Conservation (phyloP, 1,284 basidiomycete genomes). For the Papiliotrema fonsecae region DNA sequence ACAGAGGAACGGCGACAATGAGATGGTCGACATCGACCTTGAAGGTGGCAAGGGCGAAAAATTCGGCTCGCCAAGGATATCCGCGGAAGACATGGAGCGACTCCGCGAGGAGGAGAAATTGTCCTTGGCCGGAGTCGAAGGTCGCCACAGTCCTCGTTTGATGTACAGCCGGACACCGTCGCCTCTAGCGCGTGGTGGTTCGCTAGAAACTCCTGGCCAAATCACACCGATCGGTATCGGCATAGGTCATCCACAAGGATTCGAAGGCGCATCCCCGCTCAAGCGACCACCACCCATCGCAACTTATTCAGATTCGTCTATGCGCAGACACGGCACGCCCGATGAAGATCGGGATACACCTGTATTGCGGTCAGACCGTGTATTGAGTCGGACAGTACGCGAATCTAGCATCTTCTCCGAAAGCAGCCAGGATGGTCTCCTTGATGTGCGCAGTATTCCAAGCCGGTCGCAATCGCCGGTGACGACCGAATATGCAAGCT, state of each 20-base stretch:
- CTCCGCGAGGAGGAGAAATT: slow-evolving; percentile 35
- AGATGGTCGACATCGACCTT: slow-evolving; percentile 49
- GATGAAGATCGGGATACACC: slow-evolving; percentile 21
- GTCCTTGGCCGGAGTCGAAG: slow-evolving; percentile 29
- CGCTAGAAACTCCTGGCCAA: slow-evolving; percentile 12
- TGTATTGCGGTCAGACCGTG: slow-evolving; percentile 7
- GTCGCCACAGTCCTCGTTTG: slow-evolving; percentile 19
- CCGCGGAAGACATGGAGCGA: slow-evolving; percentile 21
- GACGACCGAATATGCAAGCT: not conserved
- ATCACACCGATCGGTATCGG: slow-evolving; percentile 9
- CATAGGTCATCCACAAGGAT: not conserved
- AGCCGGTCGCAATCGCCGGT: not conserved
- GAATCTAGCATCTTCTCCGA: slow-evolving; percentile 22
- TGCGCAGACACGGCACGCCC: slow-evolving; percentile 4
- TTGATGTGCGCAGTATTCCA: slow-evolving; percentile 10
- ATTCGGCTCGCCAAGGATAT: slow-evolving; percentile 35
- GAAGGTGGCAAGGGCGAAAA: slow-evolving; percentile 41
- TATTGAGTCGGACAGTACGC: slow-evolving; percentile 10
- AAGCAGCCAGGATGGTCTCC: slow-evolving; percentile 23
- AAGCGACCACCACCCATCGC: slow-evolving; percentile 28
- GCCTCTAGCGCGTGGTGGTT: slow-evolving; percentile 20
- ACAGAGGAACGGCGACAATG: slow-evolving; percentile 20
- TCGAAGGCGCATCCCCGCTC: slow-evolving; percentile 2
- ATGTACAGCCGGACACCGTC: slow-evolving; percentile 22
- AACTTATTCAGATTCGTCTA: slow-evolving; percentile 8